Base-by-base conservation (phyloP, 768 basidiomycete genomes). In the Auriculariales sp. region DNA sequence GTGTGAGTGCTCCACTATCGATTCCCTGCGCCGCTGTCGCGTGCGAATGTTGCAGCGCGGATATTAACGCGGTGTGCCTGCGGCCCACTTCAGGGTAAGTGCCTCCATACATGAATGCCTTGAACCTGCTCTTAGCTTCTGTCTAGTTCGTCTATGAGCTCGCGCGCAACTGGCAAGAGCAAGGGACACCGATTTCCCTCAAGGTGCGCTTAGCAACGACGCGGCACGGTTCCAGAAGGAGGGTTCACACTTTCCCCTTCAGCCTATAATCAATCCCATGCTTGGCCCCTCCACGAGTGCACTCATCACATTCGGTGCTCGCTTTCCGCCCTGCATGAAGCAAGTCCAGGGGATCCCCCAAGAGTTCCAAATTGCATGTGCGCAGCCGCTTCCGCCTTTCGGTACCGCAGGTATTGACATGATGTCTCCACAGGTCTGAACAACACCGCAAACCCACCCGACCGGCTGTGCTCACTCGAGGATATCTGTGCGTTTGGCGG, bases 261-360 rank as follows among this genome's bases (percentile, higher is more conserved):
- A 89, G 82, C 88, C 88, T 19, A 71, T 74, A 3, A 76, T 91
- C 48, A 94, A 93, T 58, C 80, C 81, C 3, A 89, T 94, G 88
- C 71, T 98, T 15, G 94, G 94, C 2, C 94, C 94, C 3, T 83
- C 87, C 0, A 76, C 74, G 45, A 81, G 80, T 42, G 89, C 83
- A 2, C 68, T 98, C 12, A 88, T 97, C 52, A 77, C 83, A 57
- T 68, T 89, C 47, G 93, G 71, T 2, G 91, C 94, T 22, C 84
- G 94, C 25, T 95, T 92, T 60, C 86, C 88, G 12, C 85, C 92
- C 0, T 94, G 91, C 57, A 93, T 93, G 86, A 92, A 90, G 60
- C 56, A 62, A 4, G 78, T 91, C 5, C 55, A 64, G 28, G 71
- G 64, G 9, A 63, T 88, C 10, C 72, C 79, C 34, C 68, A 70